phyloP scores from a whole-genome alignment of 495 filamentous ascomycete species.

The Parmelia sp. region DNA sequence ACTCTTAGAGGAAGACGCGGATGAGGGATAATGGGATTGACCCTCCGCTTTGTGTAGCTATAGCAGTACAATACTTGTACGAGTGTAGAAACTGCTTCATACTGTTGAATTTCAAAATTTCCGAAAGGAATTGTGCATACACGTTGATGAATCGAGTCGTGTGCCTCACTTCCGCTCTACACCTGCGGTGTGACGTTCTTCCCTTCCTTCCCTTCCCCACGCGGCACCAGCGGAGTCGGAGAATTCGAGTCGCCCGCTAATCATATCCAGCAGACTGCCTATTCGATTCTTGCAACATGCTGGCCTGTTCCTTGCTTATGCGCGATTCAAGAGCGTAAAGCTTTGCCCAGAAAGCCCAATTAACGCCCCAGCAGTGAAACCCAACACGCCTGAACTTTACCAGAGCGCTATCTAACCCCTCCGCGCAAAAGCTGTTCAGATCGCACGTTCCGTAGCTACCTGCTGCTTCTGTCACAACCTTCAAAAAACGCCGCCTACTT shows the following conservation, averaged over 20 bases:
- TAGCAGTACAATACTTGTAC: background rate
- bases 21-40: slow-evolving; percentile 33
- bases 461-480: background rate
- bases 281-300: background rate
- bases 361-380: background rate
- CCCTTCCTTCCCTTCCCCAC: background rate
- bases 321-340: background rate
- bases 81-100: background rate
- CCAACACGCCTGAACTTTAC: slow-evolving; percentile 1
- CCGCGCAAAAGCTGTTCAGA: background rate
- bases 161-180: background rate
- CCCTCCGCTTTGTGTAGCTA: slow-evolving; percentile 1
- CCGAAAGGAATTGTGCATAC: background rate
- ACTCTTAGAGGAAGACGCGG: slow-evolving; percentile 76
- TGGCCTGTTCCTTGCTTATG: background rate
- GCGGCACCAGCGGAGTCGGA: background rate
- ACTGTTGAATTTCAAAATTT: background rate
- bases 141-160: background rate
- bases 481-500: background rate
- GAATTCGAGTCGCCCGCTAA: background rate
- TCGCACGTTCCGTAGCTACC: background rate
- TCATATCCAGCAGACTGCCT: background rate
- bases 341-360: background rate
- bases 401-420: background rate
- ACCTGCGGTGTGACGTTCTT: background rate